Base-by-base conservation (phyloP, 805 yeast genomes). In the Zygosaccharomyces bailii region DNA sequence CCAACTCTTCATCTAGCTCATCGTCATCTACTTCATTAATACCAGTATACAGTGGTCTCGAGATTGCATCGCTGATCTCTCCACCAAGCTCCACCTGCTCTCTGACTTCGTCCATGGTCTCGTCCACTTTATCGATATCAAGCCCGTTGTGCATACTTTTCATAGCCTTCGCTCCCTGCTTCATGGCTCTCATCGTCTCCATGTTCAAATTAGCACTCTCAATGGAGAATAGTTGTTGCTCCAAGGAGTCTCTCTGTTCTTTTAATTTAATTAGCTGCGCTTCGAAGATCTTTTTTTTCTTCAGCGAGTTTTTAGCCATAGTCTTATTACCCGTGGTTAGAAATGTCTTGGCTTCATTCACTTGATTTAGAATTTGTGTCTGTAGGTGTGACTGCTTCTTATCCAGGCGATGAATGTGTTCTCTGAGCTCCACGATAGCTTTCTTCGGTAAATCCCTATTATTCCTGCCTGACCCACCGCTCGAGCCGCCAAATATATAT, bases 121-220 rank as follows among this genome's bases (percentile, higher is more conserved):
- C 85, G 64, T 93, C 99, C 34, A 93, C 97, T 72, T 89, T 90
- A 67, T 93, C 99, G 49, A 93, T 88, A 63, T 93, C 84, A 72
- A 93, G 81, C 60, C 89, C 96, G 52, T 89, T 90, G 66, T 93
- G 98, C 60, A 93, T 91, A 60, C 84, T 85, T 65, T 90, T 89
- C 96, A 93, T 88, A 33, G 98, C 98, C 62, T 78, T 77, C 4
- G 99, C 96, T 48, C 98, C 98, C 66, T 88, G 95, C 68, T 91
- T 85, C 98, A 93, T 93, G 42, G 96, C 96, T 76, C 88, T 88
- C 96, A 93, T 86, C 25, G 99, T 93, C 70, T 93, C 99, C 68
- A 87, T 74, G 73, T 93, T 93, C 80, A 93, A 79, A 71, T 91
- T 91, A 42, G 99, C 99, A 42, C 84, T 79, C 69, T 93, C 99